Evolutionary conservation across 2,329 filamentous ascomycete species (phyloP).

Genomic region (Cephalotrichum gorgonifer): DNA sequence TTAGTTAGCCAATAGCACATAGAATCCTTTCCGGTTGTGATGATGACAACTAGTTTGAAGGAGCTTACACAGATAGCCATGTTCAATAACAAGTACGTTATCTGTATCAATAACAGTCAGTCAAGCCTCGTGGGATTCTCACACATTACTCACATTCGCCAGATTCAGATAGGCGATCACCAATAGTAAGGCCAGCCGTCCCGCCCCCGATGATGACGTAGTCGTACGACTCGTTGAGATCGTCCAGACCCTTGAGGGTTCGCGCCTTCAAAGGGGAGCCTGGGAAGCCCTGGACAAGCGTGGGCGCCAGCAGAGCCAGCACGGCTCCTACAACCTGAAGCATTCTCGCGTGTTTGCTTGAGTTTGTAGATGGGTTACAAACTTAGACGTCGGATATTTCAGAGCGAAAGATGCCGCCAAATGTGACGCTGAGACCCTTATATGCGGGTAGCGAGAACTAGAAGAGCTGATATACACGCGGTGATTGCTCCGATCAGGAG

Average conservation of each 20-base stretch:
- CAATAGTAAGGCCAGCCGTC: conserved; percentile 9
- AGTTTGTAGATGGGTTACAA: neutral
- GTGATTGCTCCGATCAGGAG: neutral
- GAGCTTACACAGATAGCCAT: conserved; percentile 1
- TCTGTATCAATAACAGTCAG: conserved; percentile 4
- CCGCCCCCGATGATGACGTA: conserved; percentile 14
- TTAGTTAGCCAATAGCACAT: neutral
- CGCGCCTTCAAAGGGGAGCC: neutral
- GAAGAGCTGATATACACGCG: neutral
- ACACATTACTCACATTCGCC: neutral
- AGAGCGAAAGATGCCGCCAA: no score
- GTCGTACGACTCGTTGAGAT: conserved; percentile 7
- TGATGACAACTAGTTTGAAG: neutral
- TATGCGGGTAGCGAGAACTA: no score
- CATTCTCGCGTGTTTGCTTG: no score
- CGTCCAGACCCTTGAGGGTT: neutral
- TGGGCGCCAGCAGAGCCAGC: neutral
- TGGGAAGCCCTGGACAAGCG: neutral
- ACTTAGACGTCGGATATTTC: no score
- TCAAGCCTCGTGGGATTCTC: neutral
- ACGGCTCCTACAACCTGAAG: neutral
- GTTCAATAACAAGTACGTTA: conserved; percentile 10
- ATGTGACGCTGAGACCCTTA: no score
- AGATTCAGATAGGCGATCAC: conserved; percentile 9
- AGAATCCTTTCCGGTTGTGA: neutral